Evolutionary conservation across 306 rosid species (phyloP).

Genomic region (Sphenostylis stenocarpa): DNA sequence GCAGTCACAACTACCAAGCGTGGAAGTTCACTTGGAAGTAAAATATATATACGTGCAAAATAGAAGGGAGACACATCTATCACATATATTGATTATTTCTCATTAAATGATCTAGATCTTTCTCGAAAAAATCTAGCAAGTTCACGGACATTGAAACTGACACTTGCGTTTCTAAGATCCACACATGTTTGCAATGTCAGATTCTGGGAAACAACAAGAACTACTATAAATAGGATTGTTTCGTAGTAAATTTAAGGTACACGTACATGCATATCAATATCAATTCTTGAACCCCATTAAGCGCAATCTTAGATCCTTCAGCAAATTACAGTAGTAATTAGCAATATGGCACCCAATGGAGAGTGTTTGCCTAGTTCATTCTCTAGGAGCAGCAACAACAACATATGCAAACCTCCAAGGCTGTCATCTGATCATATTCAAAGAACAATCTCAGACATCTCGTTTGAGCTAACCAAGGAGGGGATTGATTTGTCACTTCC

Average conservation of each 20-base stretch:
- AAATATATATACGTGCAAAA: not conserved
- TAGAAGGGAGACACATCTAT: not conserved
- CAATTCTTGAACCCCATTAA: not conserved
- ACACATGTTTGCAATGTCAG: constrained; percentile 35
- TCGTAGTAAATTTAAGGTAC: not conserved
- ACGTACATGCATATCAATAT: not conserved
- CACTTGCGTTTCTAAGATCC: constrained; percentile 48
- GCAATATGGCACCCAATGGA: constrained; percentile 76
- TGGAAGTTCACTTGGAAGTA: not conserved
- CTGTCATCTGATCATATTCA: constrained; percentile 50
- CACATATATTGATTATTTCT: too few species aligned
- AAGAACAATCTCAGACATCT: constrained; percentile 80
- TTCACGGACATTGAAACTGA: constrained; percentile 55
- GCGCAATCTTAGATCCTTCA: not conserved
- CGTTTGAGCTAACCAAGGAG: constrained; percentile 61
- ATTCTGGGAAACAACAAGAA: not conserved
- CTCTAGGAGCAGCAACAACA: constrained; percentile 6
- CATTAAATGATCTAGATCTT: constrained; percentile 20
- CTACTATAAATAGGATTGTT: constrained; percentile 52
- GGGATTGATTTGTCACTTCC: constrained; percentile 45
- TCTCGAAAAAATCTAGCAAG: constrained; percentile 44
- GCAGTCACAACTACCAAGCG: constrained; percentile 23
- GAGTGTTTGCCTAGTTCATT: constrained; percentile 42
- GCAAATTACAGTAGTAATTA: not conserved
- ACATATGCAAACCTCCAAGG: constrained; percentile 52